These are phyloP conservation scores for Podospora comata DNA, from an alignment of 495 filamentous ascomycete species.

Conservation along the genomic window DNA sequence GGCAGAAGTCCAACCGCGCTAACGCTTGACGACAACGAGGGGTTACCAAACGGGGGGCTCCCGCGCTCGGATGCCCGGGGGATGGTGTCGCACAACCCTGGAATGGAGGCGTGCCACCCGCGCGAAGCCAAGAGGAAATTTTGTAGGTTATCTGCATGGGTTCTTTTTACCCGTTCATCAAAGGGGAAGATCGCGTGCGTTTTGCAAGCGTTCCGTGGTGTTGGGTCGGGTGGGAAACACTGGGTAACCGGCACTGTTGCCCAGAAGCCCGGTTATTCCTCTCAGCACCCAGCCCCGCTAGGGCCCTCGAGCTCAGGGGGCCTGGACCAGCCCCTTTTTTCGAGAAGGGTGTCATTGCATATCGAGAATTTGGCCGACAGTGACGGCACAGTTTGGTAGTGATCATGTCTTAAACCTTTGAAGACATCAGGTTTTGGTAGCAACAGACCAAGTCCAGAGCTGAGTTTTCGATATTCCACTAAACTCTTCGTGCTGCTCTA, in stretches of 20 bases:
- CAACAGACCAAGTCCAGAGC: no score
- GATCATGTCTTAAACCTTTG: neutral
- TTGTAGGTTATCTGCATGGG: neutral
- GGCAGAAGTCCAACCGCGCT: slow-evolving; percentile 15
- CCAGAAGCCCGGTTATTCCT: neutral
- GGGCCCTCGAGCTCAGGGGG: neutral
- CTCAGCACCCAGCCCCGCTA: neutral
- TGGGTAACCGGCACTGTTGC: neutral
- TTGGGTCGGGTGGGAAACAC: neutral
- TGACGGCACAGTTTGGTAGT: neutral
- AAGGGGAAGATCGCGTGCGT: neutral
- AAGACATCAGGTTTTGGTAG: no score
- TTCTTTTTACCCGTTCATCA: neutral
- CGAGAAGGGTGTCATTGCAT: neutral
- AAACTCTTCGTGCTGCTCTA: no score
- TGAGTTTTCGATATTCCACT: no score
- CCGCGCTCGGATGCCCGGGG: slow-evolving; percentile 10
- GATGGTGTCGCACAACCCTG: slow-evolving; percentile 2
- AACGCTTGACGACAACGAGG: slow-evolving; percentile 2
- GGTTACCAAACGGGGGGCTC: neutral
- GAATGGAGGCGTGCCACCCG: neutral
- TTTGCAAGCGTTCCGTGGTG: neutral
- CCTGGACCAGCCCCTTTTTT: neutral
- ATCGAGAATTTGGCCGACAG: neutral
- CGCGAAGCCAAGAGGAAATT: neutral